phyloP scores from a whole-genome alignment of 805 yeast genomes.

The Starmerella vitae region DNA sequence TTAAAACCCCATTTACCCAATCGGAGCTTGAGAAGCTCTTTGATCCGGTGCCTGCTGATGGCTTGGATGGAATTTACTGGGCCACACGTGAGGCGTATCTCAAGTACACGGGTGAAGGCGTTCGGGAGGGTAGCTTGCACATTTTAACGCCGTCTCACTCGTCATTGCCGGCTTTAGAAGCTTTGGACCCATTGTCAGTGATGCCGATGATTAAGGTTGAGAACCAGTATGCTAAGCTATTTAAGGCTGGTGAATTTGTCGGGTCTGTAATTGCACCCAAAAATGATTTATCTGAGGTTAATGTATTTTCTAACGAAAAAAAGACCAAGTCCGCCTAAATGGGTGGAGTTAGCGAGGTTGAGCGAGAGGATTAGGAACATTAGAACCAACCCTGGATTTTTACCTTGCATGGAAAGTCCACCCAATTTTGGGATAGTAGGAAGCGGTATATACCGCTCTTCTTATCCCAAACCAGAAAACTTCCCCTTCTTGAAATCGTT shows the following conservation, averaged over 20 bases:
- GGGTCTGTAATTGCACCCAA: constrained; percentile 15
- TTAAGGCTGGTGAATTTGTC: constrained; percentile 8
- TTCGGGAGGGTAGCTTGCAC: constrained; percentile 8
- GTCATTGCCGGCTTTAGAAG: constrained; percentile 10
- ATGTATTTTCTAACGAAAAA: constrained; percentile 8
- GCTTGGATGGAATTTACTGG: constrained; percentile 17
- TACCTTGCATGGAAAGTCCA: constrained; percentile 34
- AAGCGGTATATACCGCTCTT: constrained; percentile 64
- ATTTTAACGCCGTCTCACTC: constrained; percentile 11
- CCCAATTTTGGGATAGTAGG: constrained; percentile 85
- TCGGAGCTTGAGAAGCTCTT: constrained; percentile 11
- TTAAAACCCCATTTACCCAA: constrained; percentile 9
- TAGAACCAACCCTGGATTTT: too few species aligned
- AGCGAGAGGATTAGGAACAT: too few species aligned
- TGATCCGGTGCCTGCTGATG: constrained; percentile 1
- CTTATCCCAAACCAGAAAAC: constrained; percentile 80
- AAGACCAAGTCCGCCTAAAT: too few species aligned
- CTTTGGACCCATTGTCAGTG: constrained; percentile 1
- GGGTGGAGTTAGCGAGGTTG: too few species aligned
- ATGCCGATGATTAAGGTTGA: constrained; percentile 17
- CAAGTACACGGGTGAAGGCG: constrained; percentile 18
- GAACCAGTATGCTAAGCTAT: constrained; percentile 9
- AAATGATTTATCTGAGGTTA: constrained; percentile 7
- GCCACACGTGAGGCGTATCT: constrained; percentile 22
- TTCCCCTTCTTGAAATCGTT: constrained; percentile 53